phyloP scores from a whole-genome alignment of 139 green algal species.

The Pycnococcus provasolii region DNA sequence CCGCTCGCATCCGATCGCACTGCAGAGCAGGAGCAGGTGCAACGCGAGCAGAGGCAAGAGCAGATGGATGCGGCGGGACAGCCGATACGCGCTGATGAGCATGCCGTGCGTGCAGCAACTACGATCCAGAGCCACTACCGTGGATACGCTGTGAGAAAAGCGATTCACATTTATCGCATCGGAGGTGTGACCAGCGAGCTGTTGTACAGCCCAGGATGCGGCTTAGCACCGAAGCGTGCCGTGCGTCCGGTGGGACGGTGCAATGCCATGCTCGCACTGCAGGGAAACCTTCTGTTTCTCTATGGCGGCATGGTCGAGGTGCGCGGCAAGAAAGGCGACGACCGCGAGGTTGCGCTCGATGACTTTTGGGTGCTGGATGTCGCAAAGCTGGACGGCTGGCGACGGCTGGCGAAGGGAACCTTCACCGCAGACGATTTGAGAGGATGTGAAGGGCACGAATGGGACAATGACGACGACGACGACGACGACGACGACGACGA shows the following conservation, averaged over 20 bases:
- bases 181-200: slow-evolving; percentile 49
- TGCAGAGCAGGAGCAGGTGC: too few species aligned
- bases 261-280: slow-evolving; percentile 49
- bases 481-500: too few species aligned
- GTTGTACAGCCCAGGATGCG: slow-evolving; percentile 80
- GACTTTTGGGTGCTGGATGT: slow-evolving; percentile 86
- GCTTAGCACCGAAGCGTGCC: slow-evolving; percentile 36
- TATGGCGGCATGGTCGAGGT: slow-evolving; percentile 82
- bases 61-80: too few species aligned
- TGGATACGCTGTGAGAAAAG: slow-evolving; percentile 45
- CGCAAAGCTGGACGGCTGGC: not conserved
- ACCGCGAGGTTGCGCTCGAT: slow-evolving; percentile 76
- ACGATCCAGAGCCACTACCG: slow-evolving; percentile 68
- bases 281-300: slow-evolving; percentile 72
- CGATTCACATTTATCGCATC: slow-evolving; percentile 40
- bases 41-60: too few species aligned
- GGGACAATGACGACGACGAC: too few species aligned
- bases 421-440: too few species aligned
- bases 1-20: not conserved
- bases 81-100: too few species aligned
- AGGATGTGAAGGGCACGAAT: too few species aligned
- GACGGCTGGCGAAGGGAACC: too few species aligned
- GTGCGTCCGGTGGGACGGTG: slow-evolving; percentile 61
- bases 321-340: slow-evolving; percentile 5
- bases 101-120: slow-evolving; percentile 38